phyloP scores from a whole-genome alignment of 73 alveolate genomes.

The Uronychia setigera region DNA sequence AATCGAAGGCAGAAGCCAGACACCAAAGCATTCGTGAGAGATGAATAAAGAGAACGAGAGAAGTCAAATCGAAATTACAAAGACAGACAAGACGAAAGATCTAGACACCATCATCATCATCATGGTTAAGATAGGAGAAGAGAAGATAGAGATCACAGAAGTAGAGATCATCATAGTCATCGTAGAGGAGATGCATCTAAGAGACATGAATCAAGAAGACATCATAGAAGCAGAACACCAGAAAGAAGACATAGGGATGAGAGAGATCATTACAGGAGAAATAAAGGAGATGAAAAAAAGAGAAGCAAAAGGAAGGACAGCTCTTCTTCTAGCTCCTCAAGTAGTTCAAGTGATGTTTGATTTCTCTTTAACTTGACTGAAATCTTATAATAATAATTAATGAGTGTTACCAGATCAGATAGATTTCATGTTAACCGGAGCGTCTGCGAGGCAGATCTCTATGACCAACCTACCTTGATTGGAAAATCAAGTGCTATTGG shows the following conservation, averaged over 20 bases:
- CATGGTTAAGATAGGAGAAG: background rate
- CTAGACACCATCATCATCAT: too few relatives aligned
- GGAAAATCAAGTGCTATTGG: background rate
- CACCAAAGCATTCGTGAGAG: background rate
- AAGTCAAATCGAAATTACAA: background rate
- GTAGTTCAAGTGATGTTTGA: background rate
- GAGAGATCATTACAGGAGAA: slow-evolving; percentile 6
- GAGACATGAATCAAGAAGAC: background rate
- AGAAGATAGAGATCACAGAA: slow-evolving; percentile 1
- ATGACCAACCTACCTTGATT: background rate
- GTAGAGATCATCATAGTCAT: background rate
- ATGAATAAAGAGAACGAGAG: background rate
- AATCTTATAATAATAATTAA: background rate
- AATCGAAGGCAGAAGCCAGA: background rate
- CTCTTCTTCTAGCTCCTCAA: background rate
- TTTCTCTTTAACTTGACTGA: background rate
- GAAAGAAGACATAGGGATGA: background rate
- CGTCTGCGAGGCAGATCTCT: background rate
- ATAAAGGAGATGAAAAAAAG: slow-evolving; percentile 1
- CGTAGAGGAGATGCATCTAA: background rate
- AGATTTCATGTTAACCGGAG: background rate
- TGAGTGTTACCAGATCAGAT: background rate
- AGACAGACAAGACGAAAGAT: too few relatives aligned
- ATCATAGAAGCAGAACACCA: background rate
- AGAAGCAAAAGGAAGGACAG: background rate